Evolutionary conservation across 1,284 basidiomycete genomes (phyloP).

Genomic region (Cystobasidium pallidum): DNA sequence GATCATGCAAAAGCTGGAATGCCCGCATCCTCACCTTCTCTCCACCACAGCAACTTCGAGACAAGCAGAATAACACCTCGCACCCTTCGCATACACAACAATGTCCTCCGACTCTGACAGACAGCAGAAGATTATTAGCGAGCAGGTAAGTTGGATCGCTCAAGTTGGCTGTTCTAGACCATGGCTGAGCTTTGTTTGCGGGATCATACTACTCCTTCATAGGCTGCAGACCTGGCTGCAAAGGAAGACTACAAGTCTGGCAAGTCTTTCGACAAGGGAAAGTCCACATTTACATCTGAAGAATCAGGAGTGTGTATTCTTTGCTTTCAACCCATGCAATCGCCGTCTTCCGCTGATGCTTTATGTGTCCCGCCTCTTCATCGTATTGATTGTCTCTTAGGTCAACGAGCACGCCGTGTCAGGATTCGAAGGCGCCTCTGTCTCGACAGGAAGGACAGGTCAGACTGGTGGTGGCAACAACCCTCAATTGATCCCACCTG

Average conservation of each 20-base stretch:
- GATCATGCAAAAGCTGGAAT: too few relatives aligned
- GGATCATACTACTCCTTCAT: too few relatives aligned
- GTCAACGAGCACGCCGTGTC: constrained; percentile 22
- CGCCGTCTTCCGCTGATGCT: not conserved
- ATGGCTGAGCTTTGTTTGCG: too few relatives aligned
- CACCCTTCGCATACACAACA: not conserved
- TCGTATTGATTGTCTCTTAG: not conserved
- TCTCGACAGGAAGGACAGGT: constrained; percentile 34
- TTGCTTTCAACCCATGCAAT: not conserved
- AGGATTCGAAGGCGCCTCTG: constrained; percentile 25
- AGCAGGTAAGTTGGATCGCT: constrained; percentile 2
- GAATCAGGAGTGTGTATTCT: constrained; percentile 17
- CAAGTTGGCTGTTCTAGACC: too few relatives aligned
- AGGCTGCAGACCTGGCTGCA: constrained; percentile 30
- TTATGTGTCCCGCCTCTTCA: not conserved
- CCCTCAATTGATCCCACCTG: constrained; percentile 33
- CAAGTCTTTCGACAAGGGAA: constrained; percentile 17
- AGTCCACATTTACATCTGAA: constrained; percentile 31
- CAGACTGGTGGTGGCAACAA: constrained; percentile 42
- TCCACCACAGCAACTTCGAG: not conserved
- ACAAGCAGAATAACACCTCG: too few relatives aligned
- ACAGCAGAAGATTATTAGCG: constrained; percentile 18
- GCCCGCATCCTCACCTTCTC: not conserved
- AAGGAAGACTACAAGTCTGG: constrained; percentile 10
- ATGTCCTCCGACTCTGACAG: constrained; percentile 25